Conservation (phyloP, 2,329 filamentous ascomycete genomes). For the Madurella fahalii region DNA sequence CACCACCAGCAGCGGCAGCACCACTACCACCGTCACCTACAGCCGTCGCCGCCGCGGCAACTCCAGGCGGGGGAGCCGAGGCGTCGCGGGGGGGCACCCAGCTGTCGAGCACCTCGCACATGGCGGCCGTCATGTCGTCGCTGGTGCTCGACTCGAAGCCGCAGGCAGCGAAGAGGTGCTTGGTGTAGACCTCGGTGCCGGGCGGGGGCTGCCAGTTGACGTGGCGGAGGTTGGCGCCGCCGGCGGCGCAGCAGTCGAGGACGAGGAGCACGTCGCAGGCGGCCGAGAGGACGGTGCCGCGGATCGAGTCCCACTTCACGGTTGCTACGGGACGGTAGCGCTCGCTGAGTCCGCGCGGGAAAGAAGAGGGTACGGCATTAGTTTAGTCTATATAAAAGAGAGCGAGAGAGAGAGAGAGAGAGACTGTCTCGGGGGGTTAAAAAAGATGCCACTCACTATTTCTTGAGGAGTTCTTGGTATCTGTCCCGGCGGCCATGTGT, state of each 20-base stretch:
- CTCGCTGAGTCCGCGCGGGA: conserved; percentile 13
- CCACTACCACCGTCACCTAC: background rate
- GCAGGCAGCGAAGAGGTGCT: conserved; percentile 28
- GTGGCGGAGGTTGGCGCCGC: conserved; percentile 23
- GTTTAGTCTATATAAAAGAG: background rate
- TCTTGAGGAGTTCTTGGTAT: conserved; percentile 23
- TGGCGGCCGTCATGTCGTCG: conserved; percentile 28
- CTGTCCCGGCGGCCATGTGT: conserved; percentile 13
- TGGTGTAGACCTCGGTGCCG: conserved; percentile 23
- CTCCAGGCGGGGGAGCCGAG: background rate
- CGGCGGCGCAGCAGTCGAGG: conserved; percentile 29
- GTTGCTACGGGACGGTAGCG: conserved; percentile 26
- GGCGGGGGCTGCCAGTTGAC: conserved; percentile 23
- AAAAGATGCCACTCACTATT: conserved; percentile 19
- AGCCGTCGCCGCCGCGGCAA: background rate
- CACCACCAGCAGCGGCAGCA: background rate
- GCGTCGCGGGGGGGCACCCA: conserved; percentile 5
- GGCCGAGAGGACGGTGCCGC: conserved; percentile 21
- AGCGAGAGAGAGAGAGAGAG: background rate
- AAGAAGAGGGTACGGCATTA: background rate
- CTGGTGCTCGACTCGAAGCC: conserved; percentile 26
- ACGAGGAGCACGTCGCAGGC: conserved; percentile 24
- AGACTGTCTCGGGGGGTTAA: background rate
- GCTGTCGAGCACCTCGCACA: conserved; percentile 25
- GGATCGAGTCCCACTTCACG: conserved; percentile 24